Conservation (phyloP, 2,329 filamentous ascomycete species). For the Fusarium caatingaense region DNA sequence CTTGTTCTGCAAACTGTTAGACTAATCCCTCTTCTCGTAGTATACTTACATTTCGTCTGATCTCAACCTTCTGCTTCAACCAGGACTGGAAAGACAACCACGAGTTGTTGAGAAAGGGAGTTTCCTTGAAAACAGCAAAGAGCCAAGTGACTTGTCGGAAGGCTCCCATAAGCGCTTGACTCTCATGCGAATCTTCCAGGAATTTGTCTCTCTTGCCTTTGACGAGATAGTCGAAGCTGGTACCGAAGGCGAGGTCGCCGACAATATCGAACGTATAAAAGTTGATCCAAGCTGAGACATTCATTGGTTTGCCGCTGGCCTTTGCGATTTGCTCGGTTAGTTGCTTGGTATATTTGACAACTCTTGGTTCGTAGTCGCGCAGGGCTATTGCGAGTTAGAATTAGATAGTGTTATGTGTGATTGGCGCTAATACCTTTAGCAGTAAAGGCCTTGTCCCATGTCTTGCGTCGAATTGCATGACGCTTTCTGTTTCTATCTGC, state of each 20-base stretch:
- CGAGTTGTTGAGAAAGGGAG: background rate
- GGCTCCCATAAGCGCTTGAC: background rate
- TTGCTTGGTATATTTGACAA: slow-evolving; percentile 11
- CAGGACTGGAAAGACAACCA: background rate
- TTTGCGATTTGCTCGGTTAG: background rate
- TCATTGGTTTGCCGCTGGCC: background rate
- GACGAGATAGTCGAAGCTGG: slow-evolving; percentile 26
- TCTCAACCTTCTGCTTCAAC: background rate
- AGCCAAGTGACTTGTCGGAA: slow-evolving; percentile 5
- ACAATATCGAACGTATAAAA: slow-evolving; percentile 36
- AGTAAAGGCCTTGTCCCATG: slow-evolving; percentile 34
- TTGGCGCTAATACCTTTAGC: slow-evolving; percentile 6
- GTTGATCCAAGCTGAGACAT: slow-evolving; percentile 13
- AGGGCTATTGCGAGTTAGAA: background rate
- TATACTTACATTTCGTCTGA: too few species aligned
- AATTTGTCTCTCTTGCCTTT: slow-evolving; percentile 6
- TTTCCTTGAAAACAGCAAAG: background rate
- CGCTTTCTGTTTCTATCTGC: slow-evolving; percentile 2
- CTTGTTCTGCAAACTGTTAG: background rate
- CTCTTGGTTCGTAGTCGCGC: slow-evolving; percentile 26
- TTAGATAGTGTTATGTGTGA: fast-evolving
- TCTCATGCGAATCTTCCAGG: slow-evolving; percentile 3
- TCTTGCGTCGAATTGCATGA: slow-evolving; percentile 25
- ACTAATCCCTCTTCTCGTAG: fast-evolving
- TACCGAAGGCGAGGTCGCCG: slow-evolving; percentile 30